phyloP scores from a whole-genome alignment of 306 rosid species.

The Citrullus mucosospermus region DNA sequence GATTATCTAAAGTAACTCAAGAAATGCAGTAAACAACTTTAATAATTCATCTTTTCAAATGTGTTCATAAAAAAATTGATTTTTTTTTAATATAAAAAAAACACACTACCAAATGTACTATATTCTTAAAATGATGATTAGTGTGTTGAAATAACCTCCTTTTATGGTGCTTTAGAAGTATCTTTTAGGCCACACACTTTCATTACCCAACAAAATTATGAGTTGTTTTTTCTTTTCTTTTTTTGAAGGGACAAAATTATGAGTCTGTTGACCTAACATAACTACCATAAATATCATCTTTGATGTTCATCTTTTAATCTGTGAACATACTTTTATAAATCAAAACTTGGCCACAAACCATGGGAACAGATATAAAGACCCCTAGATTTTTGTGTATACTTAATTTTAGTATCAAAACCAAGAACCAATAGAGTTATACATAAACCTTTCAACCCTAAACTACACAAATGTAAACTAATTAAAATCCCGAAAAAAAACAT shows the following conservation, averaged over 20 bases:
- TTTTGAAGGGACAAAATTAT: too few relatives aligned
- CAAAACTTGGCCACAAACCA: not conserved
- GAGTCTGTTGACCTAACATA: not conserved
- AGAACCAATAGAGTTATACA: not conserved
- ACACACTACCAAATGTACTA: too few relatives aligned
- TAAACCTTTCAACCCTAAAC: not conserved
- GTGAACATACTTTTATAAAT: not conserved
- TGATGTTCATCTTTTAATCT: not conserved
- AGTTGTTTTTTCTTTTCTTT: too few relatives aligned
- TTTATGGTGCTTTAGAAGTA: not conserved
- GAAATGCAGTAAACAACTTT: too few relatives aligned
- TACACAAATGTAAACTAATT: not conserved
- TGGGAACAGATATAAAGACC: not conserved
- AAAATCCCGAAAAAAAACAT: not conserved
- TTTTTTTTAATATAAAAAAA: too few relatives aligned
- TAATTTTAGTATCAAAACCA: not conserved
- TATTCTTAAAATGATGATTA: too few relatives aligned
- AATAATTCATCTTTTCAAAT: too few relatives aligned
- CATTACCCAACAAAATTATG: not conserved
- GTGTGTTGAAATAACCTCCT: not conserved
- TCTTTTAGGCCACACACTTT: not conserved
- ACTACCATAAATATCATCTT: not conserved
- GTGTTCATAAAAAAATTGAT: too few relatives aligned
- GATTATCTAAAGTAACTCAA: too few relatives aligned
- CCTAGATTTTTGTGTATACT: not conserved